These are phyloP conservation scores for Neurospora sp. DNA, from an alignment of 495 filamentous ascomycete genomes.

Conservation along the genomic window DNA sequence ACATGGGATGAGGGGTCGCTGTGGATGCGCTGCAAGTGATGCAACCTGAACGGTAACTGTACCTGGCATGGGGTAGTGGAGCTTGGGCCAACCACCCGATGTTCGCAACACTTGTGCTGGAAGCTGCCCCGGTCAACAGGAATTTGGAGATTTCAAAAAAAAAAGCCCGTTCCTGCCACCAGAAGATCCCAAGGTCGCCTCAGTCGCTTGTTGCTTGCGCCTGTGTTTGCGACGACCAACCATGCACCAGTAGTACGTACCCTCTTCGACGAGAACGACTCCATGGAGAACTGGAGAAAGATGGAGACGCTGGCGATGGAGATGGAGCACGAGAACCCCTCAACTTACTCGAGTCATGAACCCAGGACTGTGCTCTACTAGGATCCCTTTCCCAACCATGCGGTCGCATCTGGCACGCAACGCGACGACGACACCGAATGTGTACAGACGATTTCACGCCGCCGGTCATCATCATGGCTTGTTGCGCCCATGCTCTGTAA, in stretches of 20 bases:
- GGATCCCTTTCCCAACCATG: constrained; percentile 43
- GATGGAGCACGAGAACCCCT: neutral
- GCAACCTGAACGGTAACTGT: neutral
- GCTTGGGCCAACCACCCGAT: neutral
- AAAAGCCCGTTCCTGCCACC: neutral
- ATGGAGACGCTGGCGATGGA: neutral
- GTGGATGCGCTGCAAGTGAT: neutral
- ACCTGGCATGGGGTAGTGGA: neutral
- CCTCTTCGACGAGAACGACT: neutral
- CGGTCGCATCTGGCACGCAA: constrained; percentile 68
- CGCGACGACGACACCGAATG: constrained; percentile 19
- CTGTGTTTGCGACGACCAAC: neutral
- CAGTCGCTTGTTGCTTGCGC: neutral
- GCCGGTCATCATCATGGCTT: constrained; percentile 38
- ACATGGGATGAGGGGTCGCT: neutral
- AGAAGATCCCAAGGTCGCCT: neutral
- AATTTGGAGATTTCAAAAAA: neutral
- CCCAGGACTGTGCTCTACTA: constrained; percentile 12
- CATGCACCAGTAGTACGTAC: neutral
- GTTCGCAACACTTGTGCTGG: neutral
- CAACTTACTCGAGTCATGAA: neutral
- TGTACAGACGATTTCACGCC: constrained; percentile 60
- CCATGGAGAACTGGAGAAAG: neutral
- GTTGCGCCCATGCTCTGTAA: constrained; percentile 26
- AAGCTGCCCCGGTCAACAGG: neutral